Conservation (phyloP, 2,329 filamentous ascomycete genomes). For the Achaetomium macrosporum region DNA sequence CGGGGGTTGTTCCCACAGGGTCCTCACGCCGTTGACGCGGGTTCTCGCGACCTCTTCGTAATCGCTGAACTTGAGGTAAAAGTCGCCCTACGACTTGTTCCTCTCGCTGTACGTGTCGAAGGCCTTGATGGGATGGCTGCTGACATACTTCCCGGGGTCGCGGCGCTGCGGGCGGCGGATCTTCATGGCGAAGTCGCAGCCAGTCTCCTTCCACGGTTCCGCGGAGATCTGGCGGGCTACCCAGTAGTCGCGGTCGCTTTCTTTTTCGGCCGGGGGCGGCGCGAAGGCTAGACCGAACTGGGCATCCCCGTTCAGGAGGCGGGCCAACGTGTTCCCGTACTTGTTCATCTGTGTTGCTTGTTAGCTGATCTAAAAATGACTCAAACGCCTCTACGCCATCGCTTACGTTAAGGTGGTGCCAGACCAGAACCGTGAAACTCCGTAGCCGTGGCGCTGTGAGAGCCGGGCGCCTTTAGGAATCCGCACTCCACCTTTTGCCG, state of each 20-base stretch:
- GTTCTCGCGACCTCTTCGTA: not conserved
- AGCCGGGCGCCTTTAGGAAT: not conserved
- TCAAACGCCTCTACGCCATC: not conserved
- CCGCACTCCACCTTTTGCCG: not conserved
- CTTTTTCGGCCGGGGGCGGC: not conserved
- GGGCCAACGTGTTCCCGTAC: not conserved
- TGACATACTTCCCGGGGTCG: not conserved
- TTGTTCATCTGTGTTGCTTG: not conserved
- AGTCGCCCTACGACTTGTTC: not conserved
- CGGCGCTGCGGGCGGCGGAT: not conserved
- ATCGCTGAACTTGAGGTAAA: not conserved
- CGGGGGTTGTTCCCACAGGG: not conserved
- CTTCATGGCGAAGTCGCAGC: not conserved
- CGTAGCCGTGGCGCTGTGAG: not conserved
- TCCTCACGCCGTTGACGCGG: not conserved
- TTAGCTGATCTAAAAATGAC: not conserved
- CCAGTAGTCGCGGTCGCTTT: not conserved
- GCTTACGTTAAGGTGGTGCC: slow-evolving; percentile 1
- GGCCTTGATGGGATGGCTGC: not conserved
- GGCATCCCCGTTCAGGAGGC: not conserved
- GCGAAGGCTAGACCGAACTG: not conserved
- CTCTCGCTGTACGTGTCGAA: not conserved
- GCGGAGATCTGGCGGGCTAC: not conserved
- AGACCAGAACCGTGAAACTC: not conserved
- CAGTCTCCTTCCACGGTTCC: not conserved